phyloP scores from a whole-genome alignment of 108 stramenopile species.

The Asterionellopsis glacialis region DNA sequence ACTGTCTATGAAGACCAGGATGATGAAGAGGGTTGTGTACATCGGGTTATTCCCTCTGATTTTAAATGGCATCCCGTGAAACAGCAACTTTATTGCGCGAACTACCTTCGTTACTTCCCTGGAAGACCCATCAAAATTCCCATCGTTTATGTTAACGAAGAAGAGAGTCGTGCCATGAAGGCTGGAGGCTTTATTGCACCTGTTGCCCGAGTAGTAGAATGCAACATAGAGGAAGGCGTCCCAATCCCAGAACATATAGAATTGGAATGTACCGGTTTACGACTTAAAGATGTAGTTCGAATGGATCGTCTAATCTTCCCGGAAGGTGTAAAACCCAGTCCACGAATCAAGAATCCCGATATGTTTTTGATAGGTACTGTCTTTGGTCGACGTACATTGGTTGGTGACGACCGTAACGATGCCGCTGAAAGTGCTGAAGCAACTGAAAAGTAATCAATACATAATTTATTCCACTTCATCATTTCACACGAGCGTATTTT shows the following conservation, averaged over 20 bases:
- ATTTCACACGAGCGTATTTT: too few relatives aligned
- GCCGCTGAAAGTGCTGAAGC: too few relatives aligned
- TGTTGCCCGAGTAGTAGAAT: constrained; percentile 54
- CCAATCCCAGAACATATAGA: constrained; percentile 72
- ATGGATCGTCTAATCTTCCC: constrained; percentile 71
- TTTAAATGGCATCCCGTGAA: constrained; percentile 72
- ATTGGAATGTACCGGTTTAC: constrained; percentile 71
- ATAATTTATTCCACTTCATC: too few relatives aligned
- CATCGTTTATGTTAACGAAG: constrained; percentile 55
- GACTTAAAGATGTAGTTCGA: constrained; percentile 64
- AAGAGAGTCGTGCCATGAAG: constrained; percentile 79
- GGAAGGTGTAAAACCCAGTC: constrained; percentile 53
- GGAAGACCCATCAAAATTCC: constrained; percentile 70
- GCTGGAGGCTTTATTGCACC: constrained; percentile 74
- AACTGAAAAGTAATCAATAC: too few relatives aligned
- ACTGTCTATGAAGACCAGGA: constrained; percentile 50
- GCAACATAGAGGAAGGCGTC: constrained; percentile 64
- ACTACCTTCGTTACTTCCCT: constrained; percentile 71
- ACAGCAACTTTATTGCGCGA: constrained; percentile 65
- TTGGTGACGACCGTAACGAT: too few relatives aligned
- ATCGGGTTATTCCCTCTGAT: constrained; percentile 65
- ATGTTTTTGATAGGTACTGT: constrained; percentile 60
- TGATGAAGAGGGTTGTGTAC: constrained; percentile 53
- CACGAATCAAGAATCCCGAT: constrained; percentile 24
- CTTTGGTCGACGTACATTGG: constrained; percentile 24